phyloP scores from a whole-genome alignment of 1,284 basidiomycete genomes.

The Moesziomyces sp. region DNA sequence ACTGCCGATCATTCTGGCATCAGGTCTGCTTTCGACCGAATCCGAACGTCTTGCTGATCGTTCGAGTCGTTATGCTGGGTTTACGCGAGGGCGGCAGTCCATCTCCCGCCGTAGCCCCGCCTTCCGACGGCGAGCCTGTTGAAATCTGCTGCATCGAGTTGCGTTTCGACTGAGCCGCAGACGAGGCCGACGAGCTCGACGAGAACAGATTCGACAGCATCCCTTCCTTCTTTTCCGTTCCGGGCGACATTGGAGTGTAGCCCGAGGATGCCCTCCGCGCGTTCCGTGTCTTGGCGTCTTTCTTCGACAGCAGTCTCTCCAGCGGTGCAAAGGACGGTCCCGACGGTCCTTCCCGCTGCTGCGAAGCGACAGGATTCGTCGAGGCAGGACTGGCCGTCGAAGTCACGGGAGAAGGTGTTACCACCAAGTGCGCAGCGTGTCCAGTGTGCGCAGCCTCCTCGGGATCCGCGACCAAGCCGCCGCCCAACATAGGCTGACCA shows the following conservation, averaged over 20 bases:
- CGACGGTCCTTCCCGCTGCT: conserved; percentile 16
- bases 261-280: conserved; percentile 38
- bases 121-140: conserved; percentile 7
- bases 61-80: conserved; percentile 32
- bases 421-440: conserved; percentile 1
- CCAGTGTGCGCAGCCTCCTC: conserved; percentile 8
- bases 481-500: not conserved
- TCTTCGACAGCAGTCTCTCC: conserved; percentile 46
- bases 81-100: conserved; percentile 30
- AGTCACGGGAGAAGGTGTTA: conserved; percentile 9
- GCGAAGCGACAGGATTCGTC: not conserved
- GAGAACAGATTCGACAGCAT: conserved; percentile 43
- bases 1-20: no score
- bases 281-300: conserved; percentile 46
- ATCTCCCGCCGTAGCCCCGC: conserved; percentile 8
- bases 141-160: conserved; percentile 22
- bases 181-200: conserved; percentile 13
- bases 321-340: conserved; percentile 44
- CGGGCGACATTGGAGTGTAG: conserved; percentile 29
- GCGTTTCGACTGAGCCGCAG: conserved; percentile 33
- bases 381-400: conserved; percentile 1
- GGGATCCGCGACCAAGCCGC: conserved; percentile 11
- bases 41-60: conserved; percentile 47
- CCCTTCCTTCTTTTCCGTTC: conserved; percentile 33
- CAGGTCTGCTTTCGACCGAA: conserved; percentile 37